Evolutionary conservation across 768 basidiomycete genomes (phyloP).

Genomic region (Steccherinum ochraceum): DNA sequence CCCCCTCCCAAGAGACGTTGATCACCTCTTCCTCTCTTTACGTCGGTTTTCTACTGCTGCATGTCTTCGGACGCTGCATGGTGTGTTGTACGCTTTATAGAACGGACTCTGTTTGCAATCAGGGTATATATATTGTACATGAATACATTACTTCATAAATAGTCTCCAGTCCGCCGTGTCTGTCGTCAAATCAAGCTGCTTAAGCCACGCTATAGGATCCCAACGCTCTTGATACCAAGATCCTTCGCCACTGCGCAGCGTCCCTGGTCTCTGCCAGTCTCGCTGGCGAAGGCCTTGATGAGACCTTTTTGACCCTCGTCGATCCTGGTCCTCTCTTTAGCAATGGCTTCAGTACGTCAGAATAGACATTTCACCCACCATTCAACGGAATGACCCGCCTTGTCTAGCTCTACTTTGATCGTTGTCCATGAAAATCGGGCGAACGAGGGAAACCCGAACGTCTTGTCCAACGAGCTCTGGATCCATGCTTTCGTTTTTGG

Average conservation of each 20-base stretch:
- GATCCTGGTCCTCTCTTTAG: conserved; percentile 65
- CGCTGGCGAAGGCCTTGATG: conserved; percentile 66
- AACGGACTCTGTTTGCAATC: background rate
- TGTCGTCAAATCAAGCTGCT: background rate
- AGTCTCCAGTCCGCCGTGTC: no score
- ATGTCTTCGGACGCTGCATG: no score
- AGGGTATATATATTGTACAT: background rate
- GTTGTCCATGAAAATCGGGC: conserved; percentile 97
- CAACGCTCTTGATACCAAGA: conserved; percentile 64
- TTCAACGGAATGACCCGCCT: conserved; percentile 67
- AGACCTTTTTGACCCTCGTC: conserved; percentile 80
- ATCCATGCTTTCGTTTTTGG: conserved; percentile 92
- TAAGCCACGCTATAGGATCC: conserved; percentile 43
- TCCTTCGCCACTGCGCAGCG: conserved; percentile 68
- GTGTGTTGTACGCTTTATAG: background rate
- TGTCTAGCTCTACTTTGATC: conserved; percentile 78
- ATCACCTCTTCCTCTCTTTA: no score
- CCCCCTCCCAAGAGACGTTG: conserved; percentile 53
- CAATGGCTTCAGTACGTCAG: background rate
- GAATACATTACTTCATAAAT: background rate
- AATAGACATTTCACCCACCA: conserved; percentile 50
- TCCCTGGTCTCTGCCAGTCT: conserved; percentile 69
- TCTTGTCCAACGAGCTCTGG: conserved; percentile 64
- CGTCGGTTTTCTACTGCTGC: no score
- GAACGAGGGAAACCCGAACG: conserved; percentile 88